Base-by-base conservation (phyloP, 306 rosid genomes). In the Abrus precatorius region DNA sequence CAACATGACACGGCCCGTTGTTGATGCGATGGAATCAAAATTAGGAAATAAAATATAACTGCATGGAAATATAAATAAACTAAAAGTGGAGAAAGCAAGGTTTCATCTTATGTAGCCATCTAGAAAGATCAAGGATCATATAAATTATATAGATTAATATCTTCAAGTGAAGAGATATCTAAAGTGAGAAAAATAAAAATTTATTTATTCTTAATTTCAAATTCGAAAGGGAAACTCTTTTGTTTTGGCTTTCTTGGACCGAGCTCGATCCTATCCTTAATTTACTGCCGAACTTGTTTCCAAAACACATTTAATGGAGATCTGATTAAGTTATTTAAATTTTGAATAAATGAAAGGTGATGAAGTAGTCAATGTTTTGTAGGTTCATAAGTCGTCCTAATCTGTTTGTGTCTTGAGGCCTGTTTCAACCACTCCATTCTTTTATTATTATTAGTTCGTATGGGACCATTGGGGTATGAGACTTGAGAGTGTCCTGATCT, bases 331-430 rank as follows among this genome's bases (percentile, higher is more conserved):
- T 43, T 30, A 85, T 74, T 45, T 61, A n/a, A 70, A 48, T 47
- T 74, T 59, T 1, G 50, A 48, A 67, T 20, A 47, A 52, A 68
- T 44, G 38, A 41, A 77, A 60, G 55, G 20, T 74, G 79, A 27
- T 50, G 92, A 84, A 86, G 36, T 8, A 69, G 88, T 85, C 91
- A 81, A 83, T 65, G 73, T 33, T 45, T 62, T 33, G 71, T 80
- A 29, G 69, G 71, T 70, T 59, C 36, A 64, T 61, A 14, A 48
- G 69, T 73, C 66, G 67, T 29, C 52, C 41, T 1, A 53, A 32
- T 87, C 56, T 77, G 70, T 82, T 44, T 65, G 75, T 29, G 57
- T 85, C 75, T 29, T 41, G 38, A 62, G n/a, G 72, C 57, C 72
- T 55, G 76, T 69, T 59, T 55, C 86, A 87, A 85, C 84, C 32